These are phyloP conservation scores for Saitozyma podzolica DNA, from an alignment of 768 basidiomycete species.

Conservation along the genomic window DNA sequence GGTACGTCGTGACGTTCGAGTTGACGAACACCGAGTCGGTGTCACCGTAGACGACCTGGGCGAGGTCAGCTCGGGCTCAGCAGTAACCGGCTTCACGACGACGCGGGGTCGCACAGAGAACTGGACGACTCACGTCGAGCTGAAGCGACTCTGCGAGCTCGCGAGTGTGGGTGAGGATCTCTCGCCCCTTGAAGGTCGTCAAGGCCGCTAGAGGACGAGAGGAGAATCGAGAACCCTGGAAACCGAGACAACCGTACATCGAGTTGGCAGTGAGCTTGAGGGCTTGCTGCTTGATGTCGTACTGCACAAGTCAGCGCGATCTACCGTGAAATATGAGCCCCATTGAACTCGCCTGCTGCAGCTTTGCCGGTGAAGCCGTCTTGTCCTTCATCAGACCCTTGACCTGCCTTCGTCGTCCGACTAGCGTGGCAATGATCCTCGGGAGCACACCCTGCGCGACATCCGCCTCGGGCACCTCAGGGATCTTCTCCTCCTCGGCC, in stretches of 20 bases:
- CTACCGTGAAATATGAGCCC: background rate
- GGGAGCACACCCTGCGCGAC: conserved; percentile 86
- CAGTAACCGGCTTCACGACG: background rate
- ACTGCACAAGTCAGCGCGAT: conserved; percentile 58
- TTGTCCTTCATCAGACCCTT: conserved; percentile 93
- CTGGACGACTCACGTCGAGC: conserved; percentile 71
- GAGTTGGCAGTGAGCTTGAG: conserved; percentile 97
- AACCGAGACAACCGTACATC: conserved; percentile 99
- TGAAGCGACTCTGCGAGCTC: conserved; percentile 87
- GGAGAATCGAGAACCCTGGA: conserved; percentile 94
- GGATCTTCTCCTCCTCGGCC: conserved; percentile 79
- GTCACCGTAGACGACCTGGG: conserved; percentile 95
- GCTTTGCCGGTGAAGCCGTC: conserved; percentile 65
- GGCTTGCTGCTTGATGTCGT: conserved; percentile 95
- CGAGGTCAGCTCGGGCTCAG: conserved; percentile 11
- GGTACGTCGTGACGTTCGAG: conserved; percentile 83
- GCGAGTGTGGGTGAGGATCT: conserved; percentile 88
- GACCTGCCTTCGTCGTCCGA: conserved; percentile 82
- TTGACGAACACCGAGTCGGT: conserved; percentile 99
- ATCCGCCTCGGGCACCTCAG: conserved; percentile 76
- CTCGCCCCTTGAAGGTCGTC: conserved; percentile 95
- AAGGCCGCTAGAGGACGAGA: conserved; percentile 95
- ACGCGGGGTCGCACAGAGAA: background rate
- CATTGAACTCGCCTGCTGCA: conserved; percentile 68
- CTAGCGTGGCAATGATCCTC: conserved; percentile 93